phyloP scores from a whole-genome alignment of 495 filamentous ascomycete species.

The Penicillium ucsense region DNA sequence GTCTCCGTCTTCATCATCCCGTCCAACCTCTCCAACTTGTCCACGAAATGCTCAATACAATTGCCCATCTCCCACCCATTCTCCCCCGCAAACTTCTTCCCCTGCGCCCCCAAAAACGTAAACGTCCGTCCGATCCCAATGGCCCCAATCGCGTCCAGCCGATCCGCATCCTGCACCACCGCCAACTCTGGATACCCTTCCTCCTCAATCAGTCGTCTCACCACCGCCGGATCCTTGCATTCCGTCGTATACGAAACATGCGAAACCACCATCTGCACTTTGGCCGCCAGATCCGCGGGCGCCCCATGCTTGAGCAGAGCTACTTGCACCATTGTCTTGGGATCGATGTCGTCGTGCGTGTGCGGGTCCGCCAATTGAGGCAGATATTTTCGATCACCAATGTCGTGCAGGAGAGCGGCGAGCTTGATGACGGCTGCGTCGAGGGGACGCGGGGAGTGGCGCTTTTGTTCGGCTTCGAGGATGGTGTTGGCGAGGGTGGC shows the following conservation, averaged over 20 bases:
- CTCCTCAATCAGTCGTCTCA: constrained; percentile 41
- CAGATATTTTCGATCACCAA: constrained; percentile 78
- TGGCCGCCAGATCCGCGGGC: constrained; percentile 41
- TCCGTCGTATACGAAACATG: constrained; percentile 76
- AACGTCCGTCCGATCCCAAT: constrained; percentile 74
- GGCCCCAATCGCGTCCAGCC: constrained; percentile 80
- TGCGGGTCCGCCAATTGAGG: not conserved
- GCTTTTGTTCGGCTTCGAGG: constrained; percentile 31
- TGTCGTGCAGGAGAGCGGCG: constrained; percentile 73
- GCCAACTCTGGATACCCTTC: constrained; percentile 59
- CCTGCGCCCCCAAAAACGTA: constrained; percentile 60
- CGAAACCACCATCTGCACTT: constrained; percentile 58
- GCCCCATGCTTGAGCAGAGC: constrained; percentile 51
- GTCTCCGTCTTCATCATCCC: constrained; percentile 76
- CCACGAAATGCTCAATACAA: constrained; percentile 64
- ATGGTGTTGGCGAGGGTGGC: constrained; percentile 57
- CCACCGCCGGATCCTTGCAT: constrained; percentile 43
- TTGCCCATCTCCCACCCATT: constrained; percentile 46
- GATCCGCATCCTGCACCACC: constrained; percentile 84
- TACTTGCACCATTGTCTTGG: constrained; percentile 43
- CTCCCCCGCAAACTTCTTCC: constrained; percentile 17
- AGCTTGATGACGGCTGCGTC: constrained; percentile 55
- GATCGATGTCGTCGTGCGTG: constrained; percentile 15
- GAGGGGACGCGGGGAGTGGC: constrained; percentile 22
- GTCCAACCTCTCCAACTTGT: constrained; percentile 66